These are phyloP conservation scores for Penicillium simplicissimum DNA, from an alignment of 495 filamentous ascomycete genomes.

Conservation along the genomic window DNA sequence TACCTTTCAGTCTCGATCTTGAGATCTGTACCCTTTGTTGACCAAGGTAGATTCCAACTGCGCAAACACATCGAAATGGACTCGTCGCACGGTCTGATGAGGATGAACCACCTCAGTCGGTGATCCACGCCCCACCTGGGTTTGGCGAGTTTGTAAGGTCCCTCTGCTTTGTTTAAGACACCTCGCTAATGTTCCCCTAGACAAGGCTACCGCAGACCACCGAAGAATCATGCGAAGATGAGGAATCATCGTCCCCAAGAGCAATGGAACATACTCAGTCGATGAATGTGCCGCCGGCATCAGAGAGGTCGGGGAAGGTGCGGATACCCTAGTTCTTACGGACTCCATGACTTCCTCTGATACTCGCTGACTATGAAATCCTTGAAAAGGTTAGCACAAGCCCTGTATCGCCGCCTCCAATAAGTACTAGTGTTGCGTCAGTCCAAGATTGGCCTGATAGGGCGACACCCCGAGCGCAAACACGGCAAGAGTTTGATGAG, in stretches of 20 bases:
- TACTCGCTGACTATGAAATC: constrained; percentile 10
- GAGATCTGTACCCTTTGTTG: neutral
- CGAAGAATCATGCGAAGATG: constrained; percentile 14
- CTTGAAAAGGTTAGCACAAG: constrained; percentile 32
- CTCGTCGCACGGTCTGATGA: constrained; percentile 59
- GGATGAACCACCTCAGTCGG: constrained; percentile 72
- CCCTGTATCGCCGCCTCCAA: constrained; percentile 61
- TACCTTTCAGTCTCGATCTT: neutral
- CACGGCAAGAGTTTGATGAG: constrained; percentile 67
- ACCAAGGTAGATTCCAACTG: constrained; percentile 60
- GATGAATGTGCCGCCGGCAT: neutral
- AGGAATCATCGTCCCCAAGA: constrained; percentile 13
- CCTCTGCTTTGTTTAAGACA: neutral
- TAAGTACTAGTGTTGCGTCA: constrained; percentile 68
- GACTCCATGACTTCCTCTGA: neutral
- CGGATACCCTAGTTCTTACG: neutral
- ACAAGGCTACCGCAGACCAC: neutral
- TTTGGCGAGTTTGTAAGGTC: constrained; percentile 73
- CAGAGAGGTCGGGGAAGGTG: constrained; percentile 20
- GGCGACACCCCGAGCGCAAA: constrained; percentile 81
- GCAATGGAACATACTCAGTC: constrained; percentile 1
- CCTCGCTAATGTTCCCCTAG: neutral
- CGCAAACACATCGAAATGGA: constrained; percentile 53
- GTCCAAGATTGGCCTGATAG: constrained; percentile 64
- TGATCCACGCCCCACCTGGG: constrained; percentile 82